These are phyloP conservation scores for Circinella umbellata DNA, from an alignment of 371 early-diverging fungal genomes.

Conservation along the genomic window DNA sequence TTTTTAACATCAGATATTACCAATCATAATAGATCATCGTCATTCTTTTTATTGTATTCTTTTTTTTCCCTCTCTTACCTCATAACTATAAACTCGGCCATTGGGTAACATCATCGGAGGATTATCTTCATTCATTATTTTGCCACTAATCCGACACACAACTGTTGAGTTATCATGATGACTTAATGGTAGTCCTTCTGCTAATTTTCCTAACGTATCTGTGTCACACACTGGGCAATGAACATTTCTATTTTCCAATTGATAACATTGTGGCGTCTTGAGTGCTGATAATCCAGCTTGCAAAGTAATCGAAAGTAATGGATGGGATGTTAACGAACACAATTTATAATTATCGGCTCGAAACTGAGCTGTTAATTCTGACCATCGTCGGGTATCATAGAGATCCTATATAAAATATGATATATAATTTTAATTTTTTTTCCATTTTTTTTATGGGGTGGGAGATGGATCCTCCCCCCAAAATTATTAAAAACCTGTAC, in stretches of 20 bases:
- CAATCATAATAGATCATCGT: too few species aligned
- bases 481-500: too few species aligned
- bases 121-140: conserved; percentile 93
- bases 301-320: conserved; percentile 83
- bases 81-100: conserved; percentile 89
- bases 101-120: conserved; percentile 95
- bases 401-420: conserved; percentile 40
- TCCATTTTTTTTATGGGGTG: too few species aligned
- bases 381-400: conserved; percentile 85
- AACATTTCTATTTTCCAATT: conserved; percentile 74
- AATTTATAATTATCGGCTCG: conserved; percentile 83
- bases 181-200: conserved; percentile 81
- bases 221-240: conserved; percentile 94
- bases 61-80: conserved; percentile 50
- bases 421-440: too few species aligned
- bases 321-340: conserved; percentile 81
- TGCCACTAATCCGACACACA: conserved; percentile 90
- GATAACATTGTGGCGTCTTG: conserved; percentile 84
- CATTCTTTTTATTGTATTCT: too few species aligned
- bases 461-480: too few species aligned
- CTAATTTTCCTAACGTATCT: conserved; percentile 83
- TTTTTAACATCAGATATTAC: too few species aligned
- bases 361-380: conserved; percentile 76
- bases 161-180: conserved; percentile 94
- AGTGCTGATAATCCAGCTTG: conserved; percentile 94